These are phyloP conservation scores for Penicillium goetzii DNA, from an alignment of 495 filamentous ascomycete species.

Conservation along the genomic window DNA sequence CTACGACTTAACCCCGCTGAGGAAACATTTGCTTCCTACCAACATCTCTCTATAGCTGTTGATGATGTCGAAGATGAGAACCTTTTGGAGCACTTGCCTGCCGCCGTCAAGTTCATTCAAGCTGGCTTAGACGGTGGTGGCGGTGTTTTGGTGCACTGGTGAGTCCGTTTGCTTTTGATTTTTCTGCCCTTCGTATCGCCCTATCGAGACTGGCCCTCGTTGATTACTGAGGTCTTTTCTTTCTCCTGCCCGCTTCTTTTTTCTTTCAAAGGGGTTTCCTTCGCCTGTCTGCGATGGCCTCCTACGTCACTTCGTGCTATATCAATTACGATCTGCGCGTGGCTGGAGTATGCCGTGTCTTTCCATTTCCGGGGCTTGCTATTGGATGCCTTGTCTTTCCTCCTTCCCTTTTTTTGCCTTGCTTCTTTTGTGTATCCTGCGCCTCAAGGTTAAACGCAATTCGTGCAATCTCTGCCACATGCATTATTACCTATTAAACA, in stretches of 20 bases:
- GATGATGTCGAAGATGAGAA: conserved; percentile 90
- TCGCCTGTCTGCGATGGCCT: conserved; percentile 14
- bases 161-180: conserved; percentile 29
- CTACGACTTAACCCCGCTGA: conserved; percentile 60
- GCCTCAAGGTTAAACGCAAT: background rate
- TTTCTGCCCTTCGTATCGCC: conserved; percentile 1
- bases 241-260: background rate
- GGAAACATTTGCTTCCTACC: conserved; percentile 47
- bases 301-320: conserved; percentile 25
- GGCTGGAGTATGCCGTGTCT: conserved; percentile 15
- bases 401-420: conserved; percentile 7
- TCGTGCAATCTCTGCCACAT: background rate
- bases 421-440: background rate
- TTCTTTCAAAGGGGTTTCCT: background rate
- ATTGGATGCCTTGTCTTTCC: conserved; percentile 13
- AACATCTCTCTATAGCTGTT: conserved; percentile 78
- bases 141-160: conserved; percentile 77
- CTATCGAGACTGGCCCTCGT: background rate
- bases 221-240: background rate
- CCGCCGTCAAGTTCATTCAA: conserved; percentile 80
- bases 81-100: conserved; percentile 76
- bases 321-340: conserved; percentile 26
- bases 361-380: conserved; percentile 5
- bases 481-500: background rate
- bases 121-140: conserved; percentile 69